Conservation (phyloP, 2,329 filamentous ascomycete genomes). For the Pseudopyrenochaeta lycopersici region DNA sequence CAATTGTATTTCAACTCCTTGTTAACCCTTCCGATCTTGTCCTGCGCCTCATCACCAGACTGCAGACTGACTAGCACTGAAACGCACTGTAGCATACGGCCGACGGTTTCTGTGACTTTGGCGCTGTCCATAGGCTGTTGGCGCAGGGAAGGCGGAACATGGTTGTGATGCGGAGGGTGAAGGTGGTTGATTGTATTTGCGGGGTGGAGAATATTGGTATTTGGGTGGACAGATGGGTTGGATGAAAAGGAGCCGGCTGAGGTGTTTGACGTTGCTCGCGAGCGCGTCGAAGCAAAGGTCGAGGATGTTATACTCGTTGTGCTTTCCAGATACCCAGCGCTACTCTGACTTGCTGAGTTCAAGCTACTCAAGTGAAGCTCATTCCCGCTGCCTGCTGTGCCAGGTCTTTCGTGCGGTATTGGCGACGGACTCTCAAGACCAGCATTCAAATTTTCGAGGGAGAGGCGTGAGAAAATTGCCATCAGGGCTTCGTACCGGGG, state of each 20-base stretch:
- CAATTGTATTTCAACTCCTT: slow-evolving; percentile 95
- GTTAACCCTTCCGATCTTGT: slow-evolving; percentile 82
- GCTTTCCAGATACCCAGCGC: slow-evolving; percentile 79
- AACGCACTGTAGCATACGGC: slow-evolving; percentile 94
- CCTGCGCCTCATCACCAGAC: slow-evolving; percentile 75
- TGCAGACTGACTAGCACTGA: slow-evolving; percentile 84
- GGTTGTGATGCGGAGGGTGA: slow-evolving; percentile 20
- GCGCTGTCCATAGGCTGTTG: slow-evolving; percentile 61
- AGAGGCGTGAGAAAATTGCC: slow-evolving; percentile 87
- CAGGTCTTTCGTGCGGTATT: slow-evolving; percentile 38
- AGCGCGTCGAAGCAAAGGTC: slow-evolving; percentile 64
- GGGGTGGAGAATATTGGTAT: not conserved
- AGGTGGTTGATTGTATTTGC: slow-evolving; percentile 20
- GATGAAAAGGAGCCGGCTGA: slow-evolving; percentile 59
- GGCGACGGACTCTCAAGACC: slow-evolving; percentile 49
- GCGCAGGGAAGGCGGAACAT: slow-evolving; percentile 31
- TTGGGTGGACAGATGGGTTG: slow-evolving; percentile 33
- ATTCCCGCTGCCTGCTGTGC: slow-evolving; percentile 40
- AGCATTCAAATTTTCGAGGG: slow-evolving; percentile 74
- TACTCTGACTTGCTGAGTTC: slow-evolving; percentile 69
- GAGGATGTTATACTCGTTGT: slow-evolving; percentile 63
- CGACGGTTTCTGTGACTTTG: slow-evolving; percentile 92
- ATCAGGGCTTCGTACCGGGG: slow-evolving; percentile 89
- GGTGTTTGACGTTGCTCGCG: slow-evolving; percentile 87
- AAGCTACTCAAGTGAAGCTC: slow-evolving; percentile 70